Evolutionary conservation across 495 filamentous ascomycete species (phyloP).

Genomic region (Apodospora peruviana): DNA sequence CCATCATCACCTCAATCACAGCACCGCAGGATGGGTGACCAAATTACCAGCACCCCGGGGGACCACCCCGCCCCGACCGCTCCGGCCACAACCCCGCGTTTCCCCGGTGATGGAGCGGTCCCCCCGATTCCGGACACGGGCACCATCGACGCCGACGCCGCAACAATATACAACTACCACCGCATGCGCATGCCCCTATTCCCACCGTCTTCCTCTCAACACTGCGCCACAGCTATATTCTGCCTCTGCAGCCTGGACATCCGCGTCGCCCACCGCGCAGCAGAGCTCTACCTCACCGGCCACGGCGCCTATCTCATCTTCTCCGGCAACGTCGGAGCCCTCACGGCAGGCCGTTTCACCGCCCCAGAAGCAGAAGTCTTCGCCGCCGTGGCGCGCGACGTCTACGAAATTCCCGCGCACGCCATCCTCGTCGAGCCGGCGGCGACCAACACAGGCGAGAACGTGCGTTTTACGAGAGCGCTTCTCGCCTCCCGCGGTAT

Average conservation of each 20-base stretch:
- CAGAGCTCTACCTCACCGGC: conserved; percentile 27
- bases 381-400: conserved; percentile 14
- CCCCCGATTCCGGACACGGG: too few relatives aligned
- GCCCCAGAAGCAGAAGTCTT: conserved; percentile 32
- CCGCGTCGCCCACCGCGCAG: conserved; percentile 29
- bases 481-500: conserved; percentile 16
- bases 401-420: conserved; percentile 20
- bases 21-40: too few relatives aligned
- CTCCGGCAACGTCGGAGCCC: conserved; percentile 26
- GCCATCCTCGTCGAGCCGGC: conserved; percentile 25
- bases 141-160: conserved; percentile 17
- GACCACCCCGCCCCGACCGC: too few relatives aligned
- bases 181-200: conserved; percentile 23
- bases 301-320: conserved; percentile 28
- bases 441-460: conserved; percentile 37
- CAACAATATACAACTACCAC: conserved; percentile 35
- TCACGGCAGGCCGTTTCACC: conserved; percentile 25
- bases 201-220: conserved; percentile 7
- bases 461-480: conserved; percentile 31
- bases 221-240: conserved; percentile 24
- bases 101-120: too few relatives aligned
- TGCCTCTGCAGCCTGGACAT: conserved; percentile 34
- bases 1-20: too few relatives aligned
- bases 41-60: too few relatives aligned
- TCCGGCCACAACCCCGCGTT: too few relatives aligned